These are phyloP conservation scores for Furcasterigmium sp. DNA, from an alignment of 2,329 filamentous ascomycete genomes.

Conservation along the genomic window DNA sequence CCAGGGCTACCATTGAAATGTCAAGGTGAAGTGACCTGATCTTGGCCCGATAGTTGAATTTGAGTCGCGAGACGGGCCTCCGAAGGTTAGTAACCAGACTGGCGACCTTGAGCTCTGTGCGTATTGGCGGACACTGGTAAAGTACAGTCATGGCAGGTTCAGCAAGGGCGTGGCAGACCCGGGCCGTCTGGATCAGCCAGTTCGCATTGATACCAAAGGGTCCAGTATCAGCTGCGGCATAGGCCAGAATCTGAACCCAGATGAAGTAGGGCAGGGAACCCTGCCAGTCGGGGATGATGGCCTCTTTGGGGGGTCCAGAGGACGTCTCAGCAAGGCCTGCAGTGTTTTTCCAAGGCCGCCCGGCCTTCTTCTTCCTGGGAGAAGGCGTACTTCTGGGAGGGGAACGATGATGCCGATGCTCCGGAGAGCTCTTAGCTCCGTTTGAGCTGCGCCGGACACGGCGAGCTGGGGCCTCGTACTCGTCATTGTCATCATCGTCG, in stretches of 20 bases:
- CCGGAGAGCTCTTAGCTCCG: no score
- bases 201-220: conserved; percentile 39
- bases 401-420: no score
- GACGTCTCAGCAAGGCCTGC: no score
- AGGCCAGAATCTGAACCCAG: conserved; percentile 64
- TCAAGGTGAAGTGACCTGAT: conserved; percentile 67
- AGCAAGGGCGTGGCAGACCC: conserved; percentile 58
- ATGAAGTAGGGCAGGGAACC: conserved; percentile 60
- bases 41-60: conserved; percentile 64
- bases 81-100: conserved; percentile 49
- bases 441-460: no score
- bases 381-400: no score
- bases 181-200: conserved; percentile 63
- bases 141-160: conserved; percentile 71
- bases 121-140: conserved; percentile 64
- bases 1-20: conserved; percentile 55
- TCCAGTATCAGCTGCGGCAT: conserved; percentile 48
- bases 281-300: conserved; percentile 48
- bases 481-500: no score
- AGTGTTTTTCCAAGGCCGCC: no score
- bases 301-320: no score
- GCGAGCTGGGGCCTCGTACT: no score
- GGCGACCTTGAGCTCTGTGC: conserved; percentile 36
- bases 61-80: conserved; percentile 39
- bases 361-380: no score